These are phyloP conservation scores for Ceratocystiopsis sp. DNA, from an alignment of 2,329 filamentous ascomycete species.

Conservation along the genomic window DNA sequence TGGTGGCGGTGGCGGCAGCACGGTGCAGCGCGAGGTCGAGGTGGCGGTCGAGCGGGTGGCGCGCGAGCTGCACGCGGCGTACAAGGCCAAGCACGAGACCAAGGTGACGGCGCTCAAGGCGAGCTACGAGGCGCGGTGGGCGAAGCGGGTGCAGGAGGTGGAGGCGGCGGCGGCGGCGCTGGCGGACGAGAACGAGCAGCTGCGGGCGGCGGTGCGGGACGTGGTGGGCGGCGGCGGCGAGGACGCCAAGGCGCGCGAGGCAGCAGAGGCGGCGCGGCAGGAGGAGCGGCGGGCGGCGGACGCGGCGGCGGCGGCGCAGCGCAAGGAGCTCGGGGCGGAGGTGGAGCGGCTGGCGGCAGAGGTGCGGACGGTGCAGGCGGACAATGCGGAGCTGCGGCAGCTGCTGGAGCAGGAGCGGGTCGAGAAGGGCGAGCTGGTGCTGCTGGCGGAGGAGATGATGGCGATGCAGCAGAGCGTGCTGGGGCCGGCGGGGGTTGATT, in stretches of 20 bases:
- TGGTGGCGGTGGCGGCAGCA: constrained; percentile 12
- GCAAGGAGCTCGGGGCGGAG: constrained; percentile 54
- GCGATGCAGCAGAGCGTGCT: constrained; percentile 37
- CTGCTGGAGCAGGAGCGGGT: constrained; percentile 59
- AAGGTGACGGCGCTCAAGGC: constrained; percentile 85
- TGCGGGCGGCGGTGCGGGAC: constrained; percentile 49
- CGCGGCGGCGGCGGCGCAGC: constrained; percentile 47
- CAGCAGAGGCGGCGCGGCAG: too few species aligned
- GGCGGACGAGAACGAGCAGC: constrained; percentile 55
- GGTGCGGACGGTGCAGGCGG: constrained; percentile 48
- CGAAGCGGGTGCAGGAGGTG: constrained; percentile 70
- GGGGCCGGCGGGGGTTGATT: constrained; percentile 5
- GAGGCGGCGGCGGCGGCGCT: constrained; percentile 55
- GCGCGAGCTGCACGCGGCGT: constrained; percentile 79
- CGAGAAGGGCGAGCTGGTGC: constrained; percentile 71
- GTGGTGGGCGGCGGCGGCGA: constrained; percentile 27
- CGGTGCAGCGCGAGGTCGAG: constrained; percentile 49
- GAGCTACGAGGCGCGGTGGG: constrained; percentile 72
- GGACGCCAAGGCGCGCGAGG: constrained; percentile 26
- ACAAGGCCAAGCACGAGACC: constrained; percentile 94
- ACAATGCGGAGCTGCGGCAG: constrained; percentile 47
- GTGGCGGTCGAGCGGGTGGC: constrained; percentile 78
- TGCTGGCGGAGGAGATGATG: constrained; percentile 73
- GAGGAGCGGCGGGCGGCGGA: constrained; percentile 39
- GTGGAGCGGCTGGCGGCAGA: constrained; percentile 61